Evolutionary conservation across 2,329 filamentous ascomycete species (phyloP), one percentile per base, ranked within the genome.

Genomic region (Acephala macrosclerotiorum): DNA sequence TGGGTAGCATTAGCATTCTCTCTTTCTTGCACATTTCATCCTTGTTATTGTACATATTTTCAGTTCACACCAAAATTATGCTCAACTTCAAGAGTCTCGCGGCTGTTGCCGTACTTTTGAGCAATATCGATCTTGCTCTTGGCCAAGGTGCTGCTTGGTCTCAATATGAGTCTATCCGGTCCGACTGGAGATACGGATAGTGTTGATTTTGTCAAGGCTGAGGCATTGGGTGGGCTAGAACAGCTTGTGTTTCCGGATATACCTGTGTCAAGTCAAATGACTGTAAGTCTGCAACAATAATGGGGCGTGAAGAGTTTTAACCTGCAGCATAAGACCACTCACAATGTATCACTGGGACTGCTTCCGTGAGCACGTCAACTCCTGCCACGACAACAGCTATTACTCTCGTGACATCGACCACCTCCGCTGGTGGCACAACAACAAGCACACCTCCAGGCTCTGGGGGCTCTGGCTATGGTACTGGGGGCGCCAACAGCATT

Each of bases 221-320:
- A 63, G 75, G 76, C 14, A 66, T 66, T 18, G 65, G 65, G 18
- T 77, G 72, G 73, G 70, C 60, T 56, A 75, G 76, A 55, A 77
- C 72, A 7, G 69, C 69, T 36, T 77, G 74, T 58, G 72, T 75
- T 18, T 69, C 73, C 20, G 75, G 75, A 49, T 74, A 70, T 33
- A 64, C 63, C 45, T 77, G 76, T 53, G 72, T 70, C 45, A 51
- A 60, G 56, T 62, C 59, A 56, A 66, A n/a, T 42, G 38, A 42
- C 38, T 42, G 38, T 42, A 12, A 42, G 38, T n/a, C 18, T 42
- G 3, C 38, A n/a, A 42, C 4, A 6, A 3, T 16, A 42, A 3
- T 42, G 5, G 18, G 38, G 38, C 18, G 12, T 4, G 12, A n/a
- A 16, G 12, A 42, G 18, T 42, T 3, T 12, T 42, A 12, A 42